These are phyloP conservation scores for Choanephora cucurbitarum DNA, from an alignment of 371 early-diverging fungal genomes.

Conservation along the genomic window DNA sequence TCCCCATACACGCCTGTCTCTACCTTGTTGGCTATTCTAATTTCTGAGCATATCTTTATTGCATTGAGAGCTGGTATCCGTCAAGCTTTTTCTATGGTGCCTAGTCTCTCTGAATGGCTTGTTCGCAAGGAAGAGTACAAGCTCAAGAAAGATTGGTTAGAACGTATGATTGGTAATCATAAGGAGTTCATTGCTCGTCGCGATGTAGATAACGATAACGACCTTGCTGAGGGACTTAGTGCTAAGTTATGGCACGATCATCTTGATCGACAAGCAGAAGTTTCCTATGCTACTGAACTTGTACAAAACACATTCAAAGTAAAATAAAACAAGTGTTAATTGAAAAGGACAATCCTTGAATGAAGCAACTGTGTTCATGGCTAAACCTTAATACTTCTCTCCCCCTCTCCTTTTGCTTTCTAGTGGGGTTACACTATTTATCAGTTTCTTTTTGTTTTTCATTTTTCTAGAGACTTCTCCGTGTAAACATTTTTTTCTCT, in stretches of 20 bases:
- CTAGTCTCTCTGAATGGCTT: constrained; percentile 39
- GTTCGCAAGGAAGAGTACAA: constrained; percentile 43
- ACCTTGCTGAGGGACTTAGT: constrained; percentile 13
- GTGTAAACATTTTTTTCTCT: background rate
- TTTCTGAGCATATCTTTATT: constrained; percentile 51
- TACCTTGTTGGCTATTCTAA: constrained; percentile 40
- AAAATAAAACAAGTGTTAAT: too few species aligned
- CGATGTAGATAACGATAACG: constrained; percentile 9
- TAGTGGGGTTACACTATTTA: too few species aligned
- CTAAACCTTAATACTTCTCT: too few species aligned
- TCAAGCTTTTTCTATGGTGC: constrained; percentile 29
- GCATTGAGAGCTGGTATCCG: constrained; percentile 31
- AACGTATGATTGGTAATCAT: constrained; percentile 25
- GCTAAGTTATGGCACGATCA: constrained; percentile 20
- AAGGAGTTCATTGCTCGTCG: constrained; percentile 14
- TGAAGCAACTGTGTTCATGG: too few species aligned
- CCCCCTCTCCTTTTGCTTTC: too few species aligned
- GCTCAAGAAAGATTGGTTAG: constrained; percentile 45
- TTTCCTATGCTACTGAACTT: constrained; percentile 10
- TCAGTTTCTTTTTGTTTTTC: background rate
- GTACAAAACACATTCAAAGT: constrained; percentile 26
- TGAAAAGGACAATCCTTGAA: too few species aligned
- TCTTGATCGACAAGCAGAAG: constrained; percentile 15
- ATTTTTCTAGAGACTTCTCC: constrained; percentile 1
- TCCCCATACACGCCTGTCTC: constrained; percentile 46